These are phyloP conservation scores for Talaromyces stipitatus DNA, from an alignment of 495 filamentous ascomycete genomes.

Conservation along the genomic window DNA sequence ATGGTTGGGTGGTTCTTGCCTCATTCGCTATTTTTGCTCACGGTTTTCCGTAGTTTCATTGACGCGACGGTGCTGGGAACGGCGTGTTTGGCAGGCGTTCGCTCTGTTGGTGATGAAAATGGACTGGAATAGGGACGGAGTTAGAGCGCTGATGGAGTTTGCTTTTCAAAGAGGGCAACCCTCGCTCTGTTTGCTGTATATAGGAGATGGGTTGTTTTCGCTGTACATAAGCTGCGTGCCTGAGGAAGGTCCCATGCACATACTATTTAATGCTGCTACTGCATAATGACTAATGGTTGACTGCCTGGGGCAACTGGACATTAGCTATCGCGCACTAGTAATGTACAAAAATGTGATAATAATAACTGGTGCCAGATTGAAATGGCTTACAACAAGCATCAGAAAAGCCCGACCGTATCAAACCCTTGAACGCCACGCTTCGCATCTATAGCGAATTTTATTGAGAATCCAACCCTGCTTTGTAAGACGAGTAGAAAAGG, in stretches of 20 bases:
- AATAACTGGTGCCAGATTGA: background rate
- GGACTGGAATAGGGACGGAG: background rate
- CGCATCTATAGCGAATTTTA: background rate
- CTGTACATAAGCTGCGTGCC: background rate
- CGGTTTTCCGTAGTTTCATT: background rate
- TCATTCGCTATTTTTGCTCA: background rate
- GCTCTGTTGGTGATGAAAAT: background rate
- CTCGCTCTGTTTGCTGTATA: background rate
- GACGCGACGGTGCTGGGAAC: background rate
- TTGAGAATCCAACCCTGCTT: background rate
- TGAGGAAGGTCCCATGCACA: background rate
- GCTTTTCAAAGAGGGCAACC: no score
- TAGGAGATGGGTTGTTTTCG: background rate
- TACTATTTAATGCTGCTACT: background rate
- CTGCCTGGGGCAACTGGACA: background rate
- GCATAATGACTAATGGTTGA: background rate
- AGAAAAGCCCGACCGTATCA: background rate
- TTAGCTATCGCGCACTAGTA: background rate
- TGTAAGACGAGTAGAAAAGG: background rate
- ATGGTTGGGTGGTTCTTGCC: background rate
- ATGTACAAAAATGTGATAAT: background rate
- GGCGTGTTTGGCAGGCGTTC: background rate
- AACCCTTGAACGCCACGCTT: slow-evolving; percentile 4
- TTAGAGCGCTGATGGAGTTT: background rate
- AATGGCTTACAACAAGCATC: background rate